These are phyloP conservation scores for Hagleromyces aurorensis DNA, from an alignment of 805 yeast genomes.

Conservation along the genomic window DNA sequence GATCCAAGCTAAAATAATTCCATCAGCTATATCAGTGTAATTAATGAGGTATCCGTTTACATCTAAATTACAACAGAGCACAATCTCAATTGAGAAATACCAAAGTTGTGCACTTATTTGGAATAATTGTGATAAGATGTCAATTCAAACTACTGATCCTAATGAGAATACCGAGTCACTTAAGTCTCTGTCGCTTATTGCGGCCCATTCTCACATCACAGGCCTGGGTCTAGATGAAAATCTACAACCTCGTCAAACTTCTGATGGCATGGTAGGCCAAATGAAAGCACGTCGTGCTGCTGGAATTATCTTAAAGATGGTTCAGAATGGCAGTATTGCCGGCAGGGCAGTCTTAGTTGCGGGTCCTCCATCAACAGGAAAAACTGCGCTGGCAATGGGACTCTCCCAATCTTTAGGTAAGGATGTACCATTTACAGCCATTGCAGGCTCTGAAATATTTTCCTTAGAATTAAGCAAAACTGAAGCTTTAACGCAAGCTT, in stretches of 20 bases:
- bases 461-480: constrained; percentile 91
- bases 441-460: constrained; percentile 90
- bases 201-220: constrained; percentile 97
- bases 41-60: no score
- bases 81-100: no score
- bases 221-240: constrained; percentile 95
- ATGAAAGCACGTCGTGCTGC: constrained; percentile 92
- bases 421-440: constrained; percentile 86
- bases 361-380: constrained; percentile 98
- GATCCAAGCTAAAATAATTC: no score
- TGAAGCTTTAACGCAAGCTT: constrained; percentile 93
- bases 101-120: no score
- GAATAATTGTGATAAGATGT: constrained; percentile 24
- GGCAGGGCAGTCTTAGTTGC: constrained; percentile 94
- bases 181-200: constrained; percentile 68
- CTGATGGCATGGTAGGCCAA: constrained; percentile 98
- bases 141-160: constrained; percentile 35
- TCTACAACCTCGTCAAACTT: constrained; percentile 68
- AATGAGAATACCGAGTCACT: constrained; percentile 38
- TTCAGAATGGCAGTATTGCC: constrained; percentile 89
- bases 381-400: constrained; percentile 97
- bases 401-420: constrained; percentile 60
- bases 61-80: no score
- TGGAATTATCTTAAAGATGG: constrained; percentile 87
- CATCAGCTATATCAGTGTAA: no score